phyloP scores from a whole-genome alignment of 305 asterid genomes.

The Euphrasia arctica region DNA sequence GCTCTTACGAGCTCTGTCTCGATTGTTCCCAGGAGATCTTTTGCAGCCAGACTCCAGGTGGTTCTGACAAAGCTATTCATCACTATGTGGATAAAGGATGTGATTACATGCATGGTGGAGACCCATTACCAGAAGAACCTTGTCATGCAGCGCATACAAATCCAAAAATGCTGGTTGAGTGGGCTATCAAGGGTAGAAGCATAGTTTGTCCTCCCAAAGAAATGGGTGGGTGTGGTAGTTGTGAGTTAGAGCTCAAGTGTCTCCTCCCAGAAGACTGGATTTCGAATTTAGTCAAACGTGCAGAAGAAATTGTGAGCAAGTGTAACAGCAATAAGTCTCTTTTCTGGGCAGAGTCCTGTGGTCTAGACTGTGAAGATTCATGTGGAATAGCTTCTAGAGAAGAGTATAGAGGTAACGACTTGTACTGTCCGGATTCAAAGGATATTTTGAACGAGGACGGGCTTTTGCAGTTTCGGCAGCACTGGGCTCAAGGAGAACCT shows the following conservation, averaged over 20 bases:
- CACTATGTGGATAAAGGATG: slow-evolving; percentile 46
- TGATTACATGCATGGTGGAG: slow-evolving; percentile 88
- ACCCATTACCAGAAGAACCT: slow-evolving; percentile 45
- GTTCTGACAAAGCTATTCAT: slow-evolving; percentile 24
- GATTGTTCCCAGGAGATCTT: slow-evolving; percentile 74
- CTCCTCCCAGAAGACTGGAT: slow-evolving; percentile 76
- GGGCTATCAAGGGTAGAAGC: slow-evolving; percentile 41
- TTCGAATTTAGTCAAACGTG: slow-evolving; percentile 45
- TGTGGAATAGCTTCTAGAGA: slow-evolving; percentile 46
- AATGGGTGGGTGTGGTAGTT: slow-evolving; percentile 77
- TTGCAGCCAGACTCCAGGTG: slow-evolving; percentile 41
- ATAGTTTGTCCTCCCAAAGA: slow-evolving; percentile 62
- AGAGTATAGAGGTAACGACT: slow-evolving; percentile 45
- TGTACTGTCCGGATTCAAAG: slow-evolving; percentile 59
- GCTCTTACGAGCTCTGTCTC: slow-evolving; percentile 85
- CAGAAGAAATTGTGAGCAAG: slow-evolving; percentile 35
- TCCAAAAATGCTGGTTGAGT: slow-evolving; percentile 33
- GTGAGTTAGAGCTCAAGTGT: slow-evolving; percentile 65
- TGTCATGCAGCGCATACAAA: slow-evolving; percentile 26
- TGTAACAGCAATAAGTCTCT: slow-evolving; percentile 21
- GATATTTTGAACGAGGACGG: slow-evolving; percentile 46
- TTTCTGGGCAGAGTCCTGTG: slow-evolving; percentile 21
- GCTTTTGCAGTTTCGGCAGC: slow-evolving; percentile 58
- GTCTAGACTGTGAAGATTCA: slow-evolving; percentile 32
- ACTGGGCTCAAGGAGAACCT: slow-evolving; percentile 91